phyloP scores from a whole-genome alignment of 1,139 yeast genomes.

The Candida albicans region DNA sequence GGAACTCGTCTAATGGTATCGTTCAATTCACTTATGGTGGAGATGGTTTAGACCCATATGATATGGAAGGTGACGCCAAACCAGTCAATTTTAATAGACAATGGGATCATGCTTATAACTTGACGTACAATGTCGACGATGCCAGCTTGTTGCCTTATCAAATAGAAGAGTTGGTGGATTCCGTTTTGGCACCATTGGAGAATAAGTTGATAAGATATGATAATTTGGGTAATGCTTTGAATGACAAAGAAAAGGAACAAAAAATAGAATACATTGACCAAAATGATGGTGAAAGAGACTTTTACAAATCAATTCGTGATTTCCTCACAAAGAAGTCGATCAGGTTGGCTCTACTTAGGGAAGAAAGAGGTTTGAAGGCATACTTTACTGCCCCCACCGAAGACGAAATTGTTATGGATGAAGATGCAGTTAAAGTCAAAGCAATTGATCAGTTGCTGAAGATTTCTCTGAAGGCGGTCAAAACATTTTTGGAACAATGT shows the following conservation, averaged over 20 bases:
- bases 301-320: slow-evolving; percentile 70
- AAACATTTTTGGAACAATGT: slow-evolving; percentile 74
- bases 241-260: slow-evolving; percentile 31
- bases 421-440: slow-evolving; percentile 43
- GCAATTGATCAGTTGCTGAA: slow-evolving; percentile 76
- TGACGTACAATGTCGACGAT: slow-evolving; percentile 61
- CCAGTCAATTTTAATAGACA: slow-evolving; percentile 93
- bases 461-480: slow-evolving; percentile 60
- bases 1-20: slow-evolving; percentile 93
- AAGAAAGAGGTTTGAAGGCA: slow-evolving; percentile 45
- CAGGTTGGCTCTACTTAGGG: slow-evolving; percentile 57
- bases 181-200: slow-evolving; percentile 62
- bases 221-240: slow-evolving; percentile 63
- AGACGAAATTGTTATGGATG: slow-evolving; percentile 41
- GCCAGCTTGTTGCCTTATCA: slow-evolving; percentile 70
- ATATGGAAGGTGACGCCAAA: slow-evolving; percentile 98
- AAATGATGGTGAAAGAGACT: slow-evolving; percentile 81
- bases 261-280: slow-evolving; percentile 71
- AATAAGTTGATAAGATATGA: slow-evolving; percentile 62
- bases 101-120: slow-evolving; percentile 87
- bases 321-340: slow-evolving; percentile 60
- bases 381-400: slow-evolving; percentile 40
- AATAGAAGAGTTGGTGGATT: slow-evolving; percentile 55
- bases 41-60: slow-evolving; percentile 96
- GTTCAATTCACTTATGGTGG: slow-evolving; percentile 99